Evolutionary conservation across 2,329 filamentous ascomycete species (phyloP).

Genomic region (Diaporthe eres): DNA sequence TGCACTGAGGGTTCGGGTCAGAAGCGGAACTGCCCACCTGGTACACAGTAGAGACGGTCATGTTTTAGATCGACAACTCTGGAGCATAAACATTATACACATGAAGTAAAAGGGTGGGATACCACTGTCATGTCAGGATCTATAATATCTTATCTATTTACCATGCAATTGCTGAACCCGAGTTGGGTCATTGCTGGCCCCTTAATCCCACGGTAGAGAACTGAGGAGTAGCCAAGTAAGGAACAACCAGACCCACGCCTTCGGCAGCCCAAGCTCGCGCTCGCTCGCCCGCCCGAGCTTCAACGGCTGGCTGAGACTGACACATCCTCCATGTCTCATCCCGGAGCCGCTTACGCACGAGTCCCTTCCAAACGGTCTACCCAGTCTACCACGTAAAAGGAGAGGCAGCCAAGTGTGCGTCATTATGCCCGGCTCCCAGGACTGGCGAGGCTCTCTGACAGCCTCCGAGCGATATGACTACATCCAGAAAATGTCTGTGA

Average conservation of each 20-base stretch:
- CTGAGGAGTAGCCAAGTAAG: neutral
- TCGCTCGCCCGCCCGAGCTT: neutral
- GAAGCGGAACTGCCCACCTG: too few species aligned
- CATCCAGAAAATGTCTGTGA: slow-evolving; percentile 73
- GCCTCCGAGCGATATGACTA: slow-evolving; percentile 74
- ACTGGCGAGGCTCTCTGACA: slow-evolving; percentile 67
- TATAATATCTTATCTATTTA: neutral
- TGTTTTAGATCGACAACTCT: neutral
- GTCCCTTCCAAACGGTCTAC: neutral
- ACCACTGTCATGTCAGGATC: neutral
- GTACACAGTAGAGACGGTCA: neutral
- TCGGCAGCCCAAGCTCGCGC: neutral
- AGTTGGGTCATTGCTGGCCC: neutral
- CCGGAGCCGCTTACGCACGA: slow-evolving; percentile 15
- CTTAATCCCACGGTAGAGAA: neutral
- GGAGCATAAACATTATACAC: neutral
- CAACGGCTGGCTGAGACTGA: slow-evolving; percentile 32
- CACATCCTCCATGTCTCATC: slow-evolving; percentile 26
- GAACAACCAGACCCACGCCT: slow-evolving; percentile 19
- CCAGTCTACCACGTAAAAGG: neutral
- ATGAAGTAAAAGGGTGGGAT: too few species aligned
- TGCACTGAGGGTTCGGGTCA: slow-evolving; percentile 8
- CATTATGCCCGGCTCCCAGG: slow-evolving; percentile 45
- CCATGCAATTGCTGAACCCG: neutral
- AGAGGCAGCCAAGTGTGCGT: neutral